Conservation (phyloP, 495 filamentous ascomycete genomes). For the Talaromyces proteolyticus region DNA sequence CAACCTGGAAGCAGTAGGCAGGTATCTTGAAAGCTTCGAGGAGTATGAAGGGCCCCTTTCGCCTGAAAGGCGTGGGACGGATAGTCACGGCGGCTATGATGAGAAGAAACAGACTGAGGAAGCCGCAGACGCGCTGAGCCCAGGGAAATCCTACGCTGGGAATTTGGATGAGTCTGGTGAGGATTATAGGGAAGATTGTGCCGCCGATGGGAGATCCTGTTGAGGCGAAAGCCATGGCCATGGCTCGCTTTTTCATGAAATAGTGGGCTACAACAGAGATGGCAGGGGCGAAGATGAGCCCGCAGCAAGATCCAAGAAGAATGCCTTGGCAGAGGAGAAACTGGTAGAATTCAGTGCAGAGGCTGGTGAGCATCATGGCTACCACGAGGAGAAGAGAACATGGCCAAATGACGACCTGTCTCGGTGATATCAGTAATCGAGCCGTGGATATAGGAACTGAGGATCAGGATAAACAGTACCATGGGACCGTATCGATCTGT, state of each 20-base stretch:
- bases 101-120: constrained; percentile 48
- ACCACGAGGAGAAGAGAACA: constrained; percentile 18
- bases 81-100: constrained; percentile 31
- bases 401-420: constrained; percentile 10
- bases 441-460: too few relatives aligned
- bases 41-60: constrained; percentile 28
- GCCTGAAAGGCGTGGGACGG: constrained; percentile 22
- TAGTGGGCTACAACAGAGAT: constrained; percentile 23
- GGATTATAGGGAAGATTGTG: constrained; percentile 21
- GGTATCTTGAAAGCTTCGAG: constrained; percentile 15
- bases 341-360: constrained; percentile 50
- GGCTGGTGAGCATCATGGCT: constrained; percentile 43
- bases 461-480: constrained; percentile 2
- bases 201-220: constrained; percentile 31
- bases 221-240: constrained; percentile 27
- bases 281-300: constrained; percentile 26
- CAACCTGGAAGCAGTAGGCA: constrained; percentile 10
- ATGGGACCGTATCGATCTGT: constrained; percentile 19
- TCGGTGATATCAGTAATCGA: too few relatives aligned
- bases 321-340: constrained; percentile 52
- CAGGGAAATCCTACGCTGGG: constrained; percentile 43
- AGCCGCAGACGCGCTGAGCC: constrained; percentile 59
- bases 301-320: constrained; percentile 31
- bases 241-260: constrained; percentile 25
- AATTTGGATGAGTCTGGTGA: constrained; percentile 17